phyloP scores from a whole-genome alignment of 768 basidiomycete species.

The Suillus clintonianus region DNA sequence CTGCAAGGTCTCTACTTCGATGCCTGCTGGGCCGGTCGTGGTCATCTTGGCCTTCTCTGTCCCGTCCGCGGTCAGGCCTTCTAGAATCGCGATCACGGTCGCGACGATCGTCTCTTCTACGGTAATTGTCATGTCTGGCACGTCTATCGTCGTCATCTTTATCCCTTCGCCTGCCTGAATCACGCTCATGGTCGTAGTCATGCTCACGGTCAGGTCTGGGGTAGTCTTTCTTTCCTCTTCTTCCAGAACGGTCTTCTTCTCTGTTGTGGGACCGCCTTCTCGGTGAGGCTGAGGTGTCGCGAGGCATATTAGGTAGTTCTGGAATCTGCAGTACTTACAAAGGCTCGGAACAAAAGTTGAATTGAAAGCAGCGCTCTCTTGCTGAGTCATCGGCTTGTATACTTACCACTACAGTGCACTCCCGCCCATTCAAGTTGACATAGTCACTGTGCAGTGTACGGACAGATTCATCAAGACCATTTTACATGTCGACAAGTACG shows the following conservation, averaged over 20 bases:
- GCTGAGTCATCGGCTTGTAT: slow-evolving; percentile 2
- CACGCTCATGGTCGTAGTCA: slow-evolving; percentile 7
- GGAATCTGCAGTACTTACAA: not conserved
- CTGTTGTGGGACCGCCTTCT: slow-evolving; percentile 11
- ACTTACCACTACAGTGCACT: too few species aligned
- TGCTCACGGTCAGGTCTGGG: not conserved
- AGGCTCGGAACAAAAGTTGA: not conserved
- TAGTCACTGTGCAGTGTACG: not conserved
- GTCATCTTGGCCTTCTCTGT: slow-evolving; percentile 40
- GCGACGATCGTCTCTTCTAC: slow-evolving; percentile 15
- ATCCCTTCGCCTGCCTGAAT: slow-evolving; percentile 19
- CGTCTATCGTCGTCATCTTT: slow-evolving; percentile 21
- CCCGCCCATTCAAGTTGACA: not conserved
- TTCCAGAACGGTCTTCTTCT: slow-evolving; percentile 14
- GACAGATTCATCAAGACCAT: not conserved
- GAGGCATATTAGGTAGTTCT: slow-evolving; percentile 1
- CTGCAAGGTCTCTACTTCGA: slow-evolving; percentile 33
- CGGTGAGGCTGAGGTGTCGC: slow-evolving; percentile 1
- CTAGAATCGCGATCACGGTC: slow-evolving; percentile 13
- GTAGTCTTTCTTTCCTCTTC: slow-evolving; percentile 11
- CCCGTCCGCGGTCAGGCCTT: slow-evolving; percentile 44
- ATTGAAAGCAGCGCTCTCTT: not conserved
- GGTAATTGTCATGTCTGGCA: not conserved
- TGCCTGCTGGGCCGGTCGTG: slow-evolving; percentile 27
- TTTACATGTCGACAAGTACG: not conserved